Evolutionary conservation across 2,329 filamentous ascomycete species (phyloP), one percentile per base, ranked within the genome.

Genomic region (Lasiodiplodia theobromae): DNA sequence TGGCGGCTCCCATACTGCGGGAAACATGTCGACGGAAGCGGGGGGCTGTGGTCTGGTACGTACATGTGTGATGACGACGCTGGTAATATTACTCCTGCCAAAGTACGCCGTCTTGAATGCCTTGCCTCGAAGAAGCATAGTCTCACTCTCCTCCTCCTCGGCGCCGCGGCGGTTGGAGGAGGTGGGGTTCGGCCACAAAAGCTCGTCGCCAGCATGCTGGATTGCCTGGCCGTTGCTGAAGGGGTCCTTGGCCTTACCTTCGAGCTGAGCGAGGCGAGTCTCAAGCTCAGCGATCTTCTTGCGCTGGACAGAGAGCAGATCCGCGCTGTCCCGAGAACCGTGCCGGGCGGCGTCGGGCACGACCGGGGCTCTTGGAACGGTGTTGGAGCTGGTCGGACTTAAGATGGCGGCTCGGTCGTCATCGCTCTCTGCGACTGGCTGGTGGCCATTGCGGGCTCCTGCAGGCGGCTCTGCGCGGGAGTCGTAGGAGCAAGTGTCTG

Each of bases 91-190:
- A 4, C 81, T 82, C 5, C 77, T 76, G 5, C 82, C 82, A 68
- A 81, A 79, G 69, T 82, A 84, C 18, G 80, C 78, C 0, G 82
- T 82, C 71, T 82, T 83, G 75, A 83, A 84, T 0, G 76, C 76
- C 66, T 78, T 82, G 0, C 81, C 81, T 68, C 81, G 73, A 54
- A 84, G 79, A 60, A 83, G 74, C 70, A 80, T 80, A 2, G 77
- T 78, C 70, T 83, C 81, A 2, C 72, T 68, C 67, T 68, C 67
- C 18, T 64, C 58, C 5, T 18, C 28, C 18, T 63, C 52, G 12
- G 34, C 54, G 28, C 37, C 21, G 54, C 47, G 54, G 3, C 65
- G 65, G n/a, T 31, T 37, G 16, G 53, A 31, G 44, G 37, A 31
- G 77, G 74, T 18, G 71, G 65, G 28, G 34, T 69, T 38, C 38